Evolutionary conservation across 495 filamentous ascomycete species (phyloP).

Genomic region (Penicillium riverlandense): DNA sequence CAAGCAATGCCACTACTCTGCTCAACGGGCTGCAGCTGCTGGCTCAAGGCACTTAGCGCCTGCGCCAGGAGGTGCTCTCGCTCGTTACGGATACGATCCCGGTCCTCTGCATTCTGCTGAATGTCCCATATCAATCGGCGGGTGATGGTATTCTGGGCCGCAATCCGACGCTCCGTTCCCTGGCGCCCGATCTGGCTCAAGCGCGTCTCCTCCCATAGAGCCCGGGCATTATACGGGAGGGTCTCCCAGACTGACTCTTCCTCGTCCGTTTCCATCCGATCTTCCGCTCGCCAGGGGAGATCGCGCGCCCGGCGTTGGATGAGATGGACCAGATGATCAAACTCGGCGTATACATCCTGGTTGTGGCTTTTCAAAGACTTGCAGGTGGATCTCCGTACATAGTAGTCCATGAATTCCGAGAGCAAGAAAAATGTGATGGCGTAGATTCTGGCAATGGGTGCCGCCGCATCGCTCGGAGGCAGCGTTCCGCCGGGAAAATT

Average conservation of each 20-base stretch:
- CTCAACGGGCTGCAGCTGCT: constrained; percentile 21
- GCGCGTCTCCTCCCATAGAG: constrained; percentile 29
- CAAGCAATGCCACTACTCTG: constrained; percentile 28
- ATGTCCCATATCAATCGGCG: constrained; percentile 39
- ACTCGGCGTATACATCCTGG: constrained; percentile 37
- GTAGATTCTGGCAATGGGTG: constrained; percentile 35
- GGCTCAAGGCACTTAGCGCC: constrained; percentile 17
- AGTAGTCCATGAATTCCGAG: constrained; percentile 42
- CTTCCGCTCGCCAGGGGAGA: constrained; percentile 12
- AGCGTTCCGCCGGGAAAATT: constrained; percentile 10
- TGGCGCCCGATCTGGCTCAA: constrained; percentile 33
- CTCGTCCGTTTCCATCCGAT: constrained; percentile 22
- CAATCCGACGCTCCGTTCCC: constrained; percentile 26
- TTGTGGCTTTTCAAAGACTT: constrained; percentile 38
- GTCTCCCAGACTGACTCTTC: constrained; percentile 11
- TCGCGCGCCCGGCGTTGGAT: constrained; percentile 24
- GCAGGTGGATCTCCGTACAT: constrained; percentile 32
- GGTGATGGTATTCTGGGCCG: constrained; percentile 32
- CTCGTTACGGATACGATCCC: constrained; percentile 16
- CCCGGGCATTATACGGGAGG: constrained; percentile 12
- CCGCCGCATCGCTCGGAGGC: constrained; percentile 13
- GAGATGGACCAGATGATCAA: constrained; percentile 32
- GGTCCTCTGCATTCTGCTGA: constrained; percentile 28
- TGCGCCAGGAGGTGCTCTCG: constrained; percentile 20
- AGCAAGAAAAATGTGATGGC: constrained; percentile 40